Evolutionary conservation across 78 protist genomes (phyloP).

Genomic region (Pirum gemmata): DNA sequence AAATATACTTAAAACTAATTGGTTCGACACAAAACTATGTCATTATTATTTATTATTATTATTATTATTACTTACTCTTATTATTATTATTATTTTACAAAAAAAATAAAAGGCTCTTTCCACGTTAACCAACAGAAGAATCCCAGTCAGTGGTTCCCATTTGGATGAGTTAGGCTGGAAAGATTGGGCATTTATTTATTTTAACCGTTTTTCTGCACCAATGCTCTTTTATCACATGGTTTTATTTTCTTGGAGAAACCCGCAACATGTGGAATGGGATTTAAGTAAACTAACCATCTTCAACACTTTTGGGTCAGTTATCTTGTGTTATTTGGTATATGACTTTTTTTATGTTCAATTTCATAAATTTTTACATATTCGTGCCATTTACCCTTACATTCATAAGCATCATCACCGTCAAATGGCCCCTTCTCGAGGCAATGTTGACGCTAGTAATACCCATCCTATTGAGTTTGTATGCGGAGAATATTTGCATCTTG

Average conservation of each 20-base stretch:
- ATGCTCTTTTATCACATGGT: slow-evolving; percentile 24
- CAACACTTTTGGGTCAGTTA: slow-evolving; percentile 1
- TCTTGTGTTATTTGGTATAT: background rate
- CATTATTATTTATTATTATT: no score
- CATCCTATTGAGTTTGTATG: slow-evolving; percentile 17
- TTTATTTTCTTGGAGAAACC: background rate
- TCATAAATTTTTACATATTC: background rate
- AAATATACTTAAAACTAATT: no score
- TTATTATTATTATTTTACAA: no score
- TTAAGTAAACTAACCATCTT: background rate
- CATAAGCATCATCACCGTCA: slow-evolving; percentile 30
- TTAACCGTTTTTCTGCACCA: slow-evolving; percentile 20
- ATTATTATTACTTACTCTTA: no score
- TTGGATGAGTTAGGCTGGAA: background rate
- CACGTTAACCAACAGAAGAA: no score
- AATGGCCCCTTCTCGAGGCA: slow-evolving; percentile 23
- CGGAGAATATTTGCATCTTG: slow-evolving; percentile 10
- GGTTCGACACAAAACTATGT: no score
- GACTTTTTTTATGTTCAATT: background rate
- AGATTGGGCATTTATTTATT: slow-evolving; percentile 7
- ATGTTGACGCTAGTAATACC: slow-evolving; percentile 8
- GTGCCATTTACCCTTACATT: slow-evolving; percentile 14
- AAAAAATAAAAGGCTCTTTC: no score
- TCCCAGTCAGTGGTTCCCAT: background rate
- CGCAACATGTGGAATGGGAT: slow-evolving; percentile 11